Evolutionary conservation across 495 filamentous ascomycete species (phyloP).

Genomic region (Lichina pygmaea): DNA sequence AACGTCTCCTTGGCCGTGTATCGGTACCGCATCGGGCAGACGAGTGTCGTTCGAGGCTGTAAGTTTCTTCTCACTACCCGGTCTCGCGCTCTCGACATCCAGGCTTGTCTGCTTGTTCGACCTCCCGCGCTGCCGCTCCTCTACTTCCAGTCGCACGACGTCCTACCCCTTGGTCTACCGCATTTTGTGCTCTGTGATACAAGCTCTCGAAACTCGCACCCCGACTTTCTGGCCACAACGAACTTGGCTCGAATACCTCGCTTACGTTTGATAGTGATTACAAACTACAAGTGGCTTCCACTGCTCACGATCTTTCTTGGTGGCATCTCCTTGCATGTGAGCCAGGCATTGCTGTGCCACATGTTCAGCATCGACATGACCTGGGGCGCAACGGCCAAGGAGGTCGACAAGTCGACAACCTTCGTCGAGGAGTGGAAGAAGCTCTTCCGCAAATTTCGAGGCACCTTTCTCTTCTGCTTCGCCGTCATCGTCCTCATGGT

Average conservation of each 20-base stretch:
- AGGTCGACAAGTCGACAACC: constrained; percentile 24
- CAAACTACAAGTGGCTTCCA: constrained; percentile 20
- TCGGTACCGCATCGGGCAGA: constrained; percentile 18
- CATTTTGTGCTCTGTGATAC: not conserved
- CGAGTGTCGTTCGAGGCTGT: constrained; percentile 8
- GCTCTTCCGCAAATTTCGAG: constrained; percentile 29
- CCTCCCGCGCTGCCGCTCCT: not conserved
- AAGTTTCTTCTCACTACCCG: not conserved
- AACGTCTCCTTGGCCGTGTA: constrained; percentile 20
- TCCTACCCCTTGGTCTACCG: not conserved
- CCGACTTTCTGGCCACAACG: too few relatives aligned
- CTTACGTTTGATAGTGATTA: constrained; percentile 5
- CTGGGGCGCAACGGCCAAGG: constrained; percentile 26
- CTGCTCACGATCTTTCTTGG: constrained; percentile 21
- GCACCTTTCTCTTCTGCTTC: constrained; percentile 27
- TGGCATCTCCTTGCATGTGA: constrained; percentile 19
- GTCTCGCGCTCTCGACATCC: not conserved
- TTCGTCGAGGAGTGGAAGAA: constrained; percentile 33
- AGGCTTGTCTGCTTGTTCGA: not conserved
- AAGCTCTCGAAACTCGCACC: not conserved
- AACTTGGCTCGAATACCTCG: too few relatives aligned
- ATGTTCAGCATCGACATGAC: constrained; percentile 20
- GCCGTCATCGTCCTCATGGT: constrained; percentile 19
- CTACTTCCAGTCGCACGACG: not conserved
- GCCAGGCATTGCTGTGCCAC: constrained; percentile 19